phyloP scores from a whole-genome alignment of 192 early-diverging fungal species.

The Coemansia sp. region DNA sequence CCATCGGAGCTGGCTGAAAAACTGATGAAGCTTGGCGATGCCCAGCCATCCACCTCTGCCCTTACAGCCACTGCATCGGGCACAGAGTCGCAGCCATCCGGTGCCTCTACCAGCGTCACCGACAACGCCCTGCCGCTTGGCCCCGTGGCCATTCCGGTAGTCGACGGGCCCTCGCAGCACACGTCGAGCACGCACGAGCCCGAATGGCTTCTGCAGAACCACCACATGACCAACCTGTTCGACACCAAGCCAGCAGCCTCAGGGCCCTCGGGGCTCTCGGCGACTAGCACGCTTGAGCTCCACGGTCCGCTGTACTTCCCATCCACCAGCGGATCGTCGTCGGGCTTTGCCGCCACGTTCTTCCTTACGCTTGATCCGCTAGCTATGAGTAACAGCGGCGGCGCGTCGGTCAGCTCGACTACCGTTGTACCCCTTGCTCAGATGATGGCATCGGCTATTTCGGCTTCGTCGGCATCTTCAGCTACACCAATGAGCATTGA shows the following conservation, averaged over 20 bases:
- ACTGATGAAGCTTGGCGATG: slow-evolving; percentile 32
- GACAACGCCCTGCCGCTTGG: slow-evolving; percentile 11
- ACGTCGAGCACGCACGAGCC: not conserved
- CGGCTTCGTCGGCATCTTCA: not conserved
- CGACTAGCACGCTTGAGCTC: not conserved
- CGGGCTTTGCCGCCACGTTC: slow-evolving; percentile 43
- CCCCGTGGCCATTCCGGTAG: slow-evolving; percentile 33
- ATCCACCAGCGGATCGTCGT: not conserved
- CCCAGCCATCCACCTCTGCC: not conserved
- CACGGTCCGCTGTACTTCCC: not conserved
- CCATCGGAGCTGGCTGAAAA: slow-evolving; percentile 36
- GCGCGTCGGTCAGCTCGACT: slow-evolving; percentile 9
- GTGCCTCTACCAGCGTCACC: slow-evolving; percentile 1
- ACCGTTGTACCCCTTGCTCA: slow-evolving; percentile 36
- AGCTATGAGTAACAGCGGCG: not conserved
- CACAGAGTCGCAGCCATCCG: not conserved
- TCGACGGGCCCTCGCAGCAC: slow-evolving; percentile 10
- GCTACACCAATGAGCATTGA: not conserved
- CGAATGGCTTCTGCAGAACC: slow-evolving; percentile 5
- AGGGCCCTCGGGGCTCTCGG: too few relatives aligned
- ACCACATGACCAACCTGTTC: slow-evolving; percentile 20
- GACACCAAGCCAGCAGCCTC: slow-evolving; percentile 6
- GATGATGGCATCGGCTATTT: slow-evolving; percentile 25
- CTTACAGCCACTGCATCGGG: not conserved
- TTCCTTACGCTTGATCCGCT: slow-evolving; percentile 35